phyloP scores from a whole-genome alignment of 1,284 basidiomycete species.

The Porogramme epimiltina region DNA sequence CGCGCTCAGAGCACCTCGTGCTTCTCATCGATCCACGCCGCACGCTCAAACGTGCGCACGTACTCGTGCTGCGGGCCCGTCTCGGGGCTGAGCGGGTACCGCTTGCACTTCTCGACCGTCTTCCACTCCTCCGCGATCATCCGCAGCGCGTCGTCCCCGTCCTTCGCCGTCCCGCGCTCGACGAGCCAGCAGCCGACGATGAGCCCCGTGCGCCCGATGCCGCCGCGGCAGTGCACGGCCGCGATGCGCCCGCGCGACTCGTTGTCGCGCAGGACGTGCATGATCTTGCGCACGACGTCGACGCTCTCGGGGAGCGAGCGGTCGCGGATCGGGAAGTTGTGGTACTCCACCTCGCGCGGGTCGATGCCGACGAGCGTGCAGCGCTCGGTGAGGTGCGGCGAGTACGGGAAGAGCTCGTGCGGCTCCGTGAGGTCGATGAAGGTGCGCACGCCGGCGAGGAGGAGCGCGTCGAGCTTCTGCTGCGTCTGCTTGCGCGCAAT shows the following conservation, averaged over 20 bases:
- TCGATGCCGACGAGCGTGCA: conserved; percentile 57
- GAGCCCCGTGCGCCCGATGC: conserved; percentile 75
- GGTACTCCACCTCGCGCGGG: conserved; percentile 58
- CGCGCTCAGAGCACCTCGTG: conserved; percentile 18
- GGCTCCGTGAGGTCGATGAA: conserved; percentile 79
- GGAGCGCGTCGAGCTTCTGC: conserved; percentile 69
- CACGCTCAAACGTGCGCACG: conserved; percentile 51
- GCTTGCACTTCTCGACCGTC: conserved; percentile 71
- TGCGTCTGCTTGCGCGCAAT: conserved; percentile 38
- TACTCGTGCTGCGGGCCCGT: conserved; percentile 76
- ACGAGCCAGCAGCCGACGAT: conserved; percentile 80
- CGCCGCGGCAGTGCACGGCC: conserved; percentile 77
- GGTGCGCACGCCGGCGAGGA: conserved; percentile 69
- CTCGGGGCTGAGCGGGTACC: conserved; percentile 76
- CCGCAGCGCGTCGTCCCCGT: conserved; percentile 62
- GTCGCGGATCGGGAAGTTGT: conserved; percentile 76
- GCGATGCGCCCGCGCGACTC: conserved; percentile 53
- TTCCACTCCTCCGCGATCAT: conserved; percentile 71
- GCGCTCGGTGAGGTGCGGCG: conserved; percentile 53
- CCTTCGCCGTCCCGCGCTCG: conserved; percentile 57
- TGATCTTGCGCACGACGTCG: conserved; percentile 55
- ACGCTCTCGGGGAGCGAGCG: conserved; percentile 59
- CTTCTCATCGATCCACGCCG: conserved; percentile 26
- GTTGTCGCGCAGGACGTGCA: conserved; percentile 60
- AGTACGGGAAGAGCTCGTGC: conserved; percentile 69